phyloP scores from a whole-genome alignment of 2,329 filamentous ascomycete species.

The Colletotrichum sp. region DNA sequence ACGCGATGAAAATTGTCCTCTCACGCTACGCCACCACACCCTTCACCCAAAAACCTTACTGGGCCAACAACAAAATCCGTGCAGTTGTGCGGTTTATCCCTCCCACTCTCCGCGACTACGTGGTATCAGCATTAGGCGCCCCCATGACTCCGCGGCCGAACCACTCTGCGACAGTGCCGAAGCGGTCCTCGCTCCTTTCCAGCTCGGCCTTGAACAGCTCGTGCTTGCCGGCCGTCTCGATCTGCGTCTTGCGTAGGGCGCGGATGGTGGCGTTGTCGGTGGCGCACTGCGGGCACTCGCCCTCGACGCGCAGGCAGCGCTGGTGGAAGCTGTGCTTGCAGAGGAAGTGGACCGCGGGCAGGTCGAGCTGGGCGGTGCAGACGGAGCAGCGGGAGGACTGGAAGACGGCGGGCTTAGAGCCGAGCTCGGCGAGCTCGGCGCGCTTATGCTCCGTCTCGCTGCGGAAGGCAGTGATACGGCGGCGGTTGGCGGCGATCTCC shows the following conservation, averaged over 20 bases:
- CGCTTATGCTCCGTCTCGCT: conserved; percentile 82
- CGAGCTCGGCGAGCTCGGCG: conserved; percentile 77
- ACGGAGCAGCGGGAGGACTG: conserved; percentile 87
- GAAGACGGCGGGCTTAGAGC: conserved; percentile 84
- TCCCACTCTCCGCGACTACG: not conserved
- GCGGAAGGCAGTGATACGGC: conserved; percentile 83
- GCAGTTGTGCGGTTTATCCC: not conserved
- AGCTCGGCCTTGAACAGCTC: conserved; percentile 88
- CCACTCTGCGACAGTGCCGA: conserved; percentile 92
- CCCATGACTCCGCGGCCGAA: conserved; percentile 94
- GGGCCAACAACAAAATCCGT: not conserved
- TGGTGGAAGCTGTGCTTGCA: conserved; percentile 98
- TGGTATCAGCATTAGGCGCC: conserved; percentile 37
- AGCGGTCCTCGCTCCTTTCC: conserved; percentile 78
- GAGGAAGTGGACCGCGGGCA: conserved; percentile 93
- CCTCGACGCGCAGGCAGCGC: conserved; percentile 70
- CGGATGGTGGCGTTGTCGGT: conserved; percentile 86
- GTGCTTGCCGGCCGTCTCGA: conserved; percentile 85
- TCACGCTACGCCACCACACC: not conserved
- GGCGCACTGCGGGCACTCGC: conserved; percentile 86
- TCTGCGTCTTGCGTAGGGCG: conserved; percentile 84
- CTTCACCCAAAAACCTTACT: not conserved
- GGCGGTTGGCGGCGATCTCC: conserved; percentile 82
- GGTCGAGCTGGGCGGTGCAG: conserved; percentile 78
- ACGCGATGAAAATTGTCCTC: not conserved